phyloP scores from a whole-genome alignment of 2,329 filamentous ascomycete species.

The Ascomycota sp. region DNA sequence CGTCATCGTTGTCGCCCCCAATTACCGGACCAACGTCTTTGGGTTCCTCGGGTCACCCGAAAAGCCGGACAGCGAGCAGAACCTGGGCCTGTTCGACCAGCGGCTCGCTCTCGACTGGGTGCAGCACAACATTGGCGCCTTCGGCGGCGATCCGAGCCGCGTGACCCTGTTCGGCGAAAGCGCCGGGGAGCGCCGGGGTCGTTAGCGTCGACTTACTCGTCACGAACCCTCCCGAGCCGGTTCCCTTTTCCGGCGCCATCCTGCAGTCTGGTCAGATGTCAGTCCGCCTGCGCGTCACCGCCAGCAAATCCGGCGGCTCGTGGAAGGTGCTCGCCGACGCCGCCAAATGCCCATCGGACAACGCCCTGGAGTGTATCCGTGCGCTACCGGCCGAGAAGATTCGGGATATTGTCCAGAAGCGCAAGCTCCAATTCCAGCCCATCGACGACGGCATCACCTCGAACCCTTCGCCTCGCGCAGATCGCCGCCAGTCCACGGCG shows the following conservation, averaged over 20 bases:
- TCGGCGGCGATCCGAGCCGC: constrained; percentile 40
- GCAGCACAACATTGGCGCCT: constrained; percentile 37
- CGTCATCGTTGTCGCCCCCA: constrained; percentile 23
- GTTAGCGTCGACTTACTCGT: constrained; percentile 20
- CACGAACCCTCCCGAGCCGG: constrained; percentile 6
- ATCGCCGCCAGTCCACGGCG: constrained; percentile 3
- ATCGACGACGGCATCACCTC: constrained; percentile 7
- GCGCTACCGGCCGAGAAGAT: constrained; percentile 4
- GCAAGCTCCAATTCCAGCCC: constrained; percentile 6
- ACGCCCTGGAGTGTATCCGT: constrained; percentile 7
- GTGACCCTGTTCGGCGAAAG: constrained; percentile 42
- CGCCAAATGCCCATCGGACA: constrained; percentile 2
- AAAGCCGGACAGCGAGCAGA: constrained; percentile 1
- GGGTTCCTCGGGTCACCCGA: constrained; percentile 14
- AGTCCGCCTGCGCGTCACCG: constrained; percentile 1
- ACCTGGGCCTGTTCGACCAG: constrained; percentile 20
- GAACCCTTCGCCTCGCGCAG: constrained; percentile 3
- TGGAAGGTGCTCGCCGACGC: constrained; percentile 4
- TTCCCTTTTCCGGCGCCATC: constrained; percentile 11
- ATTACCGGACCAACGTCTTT: constrained; percentile 22
- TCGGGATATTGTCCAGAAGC: constrained; percentile 4
- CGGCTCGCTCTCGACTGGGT: constrained; percentile 37
- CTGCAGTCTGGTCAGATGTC: constrained; percentile 7
- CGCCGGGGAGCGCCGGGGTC: constrained; percentile 29
- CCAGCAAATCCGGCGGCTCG: constrained; percentile 1